Conservation (phyloP, 257 asterid genomes). For the Solanum chilense region DNA sequence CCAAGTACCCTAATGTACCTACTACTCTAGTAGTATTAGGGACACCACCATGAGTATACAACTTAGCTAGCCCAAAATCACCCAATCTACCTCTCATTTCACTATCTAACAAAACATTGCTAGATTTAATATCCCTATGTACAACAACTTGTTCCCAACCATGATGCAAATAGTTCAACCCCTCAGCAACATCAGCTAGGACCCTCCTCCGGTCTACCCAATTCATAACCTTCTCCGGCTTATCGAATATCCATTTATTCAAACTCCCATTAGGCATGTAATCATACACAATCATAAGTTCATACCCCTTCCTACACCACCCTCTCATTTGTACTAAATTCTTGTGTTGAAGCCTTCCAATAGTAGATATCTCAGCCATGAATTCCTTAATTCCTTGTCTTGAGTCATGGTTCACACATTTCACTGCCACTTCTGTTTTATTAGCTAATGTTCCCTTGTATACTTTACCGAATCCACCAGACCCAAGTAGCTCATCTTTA, state of each 20-base stretch:
- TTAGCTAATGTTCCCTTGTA: conserved; percentile 42
- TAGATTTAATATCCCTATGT: conserved; percentile 80
- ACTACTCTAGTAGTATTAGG: conserved; percentile 81
- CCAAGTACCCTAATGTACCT: conserved; percentile 74
- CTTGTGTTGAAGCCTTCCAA: conserved; percentile 83
- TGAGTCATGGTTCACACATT: conserved; percentile 72
- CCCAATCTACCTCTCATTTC: conserved; percentile 79
- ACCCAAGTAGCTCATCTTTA: conserved; percentile 38
- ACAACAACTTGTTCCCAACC: conserved; percentile 86
- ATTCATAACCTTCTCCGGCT: conserved; percentile 35
- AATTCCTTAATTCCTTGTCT: conserved; percentile 76
- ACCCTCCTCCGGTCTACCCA: conserved; percentile 61
- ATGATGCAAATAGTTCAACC: conserved; percentile 59
- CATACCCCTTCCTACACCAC: conserved; percentile 72
- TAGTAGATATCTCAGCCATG: conserved; percentile 85
- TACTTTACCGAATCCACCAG: conserved; percentile 84
- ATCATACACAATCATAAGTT: conserved; percentile 57
- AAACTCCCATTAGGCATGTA: conserved; percentile 83
- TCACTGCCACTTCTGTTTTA: conserved; percentile 56
- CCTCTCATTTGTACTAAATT: conserved; percentile 71
- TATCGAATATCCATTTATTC: conserved; percentile 64
- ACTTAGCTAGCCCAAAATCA: conserved; percentile 71
- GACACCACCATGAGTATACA: conserved; percentile 61
- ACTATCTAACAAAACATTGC: conserved; percentile 59
- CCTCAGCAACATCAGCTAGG: conserved; percentile 65